Evolutionary conservation across 140 eudicot genomes (phyloP), one percentile per base, ranked within the genome.

Genomic region (Stevia rebaudiana): DNA sequence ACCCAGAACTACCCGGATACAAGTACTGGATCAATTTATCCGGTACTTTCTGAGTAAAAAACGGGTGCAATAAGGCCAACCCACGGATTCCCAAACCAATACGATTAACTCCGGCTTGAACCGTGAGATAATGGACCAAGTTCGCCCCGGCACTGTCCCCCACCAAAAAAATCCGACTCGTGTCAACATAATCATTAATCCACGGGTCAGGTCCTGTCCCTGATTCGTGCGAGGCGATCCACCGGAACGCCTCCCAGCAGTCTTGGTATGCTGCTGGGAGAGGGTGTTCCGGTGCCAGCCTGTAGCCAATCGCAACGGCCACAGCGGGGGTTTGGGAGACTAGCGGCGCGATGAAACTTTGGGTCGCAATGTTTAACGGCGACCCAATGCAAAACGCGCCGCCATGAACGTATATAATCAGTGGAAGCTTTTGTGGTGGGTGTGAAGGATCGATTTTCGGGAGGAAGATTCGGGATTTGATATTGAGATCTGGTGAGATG

Each of bases 261-360:
- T 82, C 94, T 3, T 82, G 67, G 69, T 73, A 77, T 3, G 82
- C 75, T 2, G 52, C 63, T 0, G 86, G 84, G 1, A 85, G 50
- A n/a, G 80, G 76, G 74, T 74, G 36, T 53, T 85, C 94, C 3
- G 94, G 94, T 9, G 94, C 94, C 15, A 82, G 65, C 18, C 86
- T 69, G 62, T 82, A 86, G 0, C 84, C 86, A 0, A 80, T 50
- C 1, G 86, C 78, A 12, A 83, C 46, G 0, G 74, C 84, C 12
- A 83, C 57, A 0, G 52, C 56, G 2, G 79, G 66, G 35, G 79
- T 58, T 25, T 36, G 28, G 19, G 80, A 65, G 31, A 71, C 95
- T 2, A 86, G 2, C 5, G 78, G 63, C 31, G 63, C 56, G 0
- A 81, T 11, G 36, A 62, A 78, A 7, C 70, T 62, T 33, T 83